Evolutionary conservation across 2,329 filamentous ascomycete species (phyloP).

Genomic region (Thielaviopsis populi): DNA sequence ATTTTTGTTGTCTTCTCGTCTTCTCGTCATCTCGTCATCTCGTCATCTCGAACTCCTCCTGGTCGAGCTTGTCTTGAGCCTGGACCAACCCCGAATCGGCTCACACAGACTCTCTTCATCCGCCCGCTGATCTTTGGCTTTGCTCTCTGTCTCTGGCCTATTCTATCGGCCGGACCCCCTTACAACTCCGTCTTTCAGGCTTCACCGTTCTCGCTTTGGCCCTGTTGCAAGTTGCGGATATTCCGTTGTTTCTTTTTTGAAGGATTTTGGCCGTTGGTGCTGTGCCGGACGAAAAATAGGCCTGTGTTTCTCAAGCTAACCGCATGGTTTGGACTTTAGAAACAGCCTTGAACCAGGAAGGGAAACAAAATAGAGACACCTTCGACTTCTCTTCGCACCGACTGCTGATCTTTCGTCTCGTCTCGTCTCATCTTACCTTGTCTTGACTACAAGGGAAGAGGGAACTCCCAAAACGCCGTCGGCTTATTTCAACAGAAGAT

Average conservation of each 20-base stretch:
- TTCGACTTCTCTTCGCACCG: background rate
- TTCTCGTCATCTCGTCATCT: too few relatives aligned
- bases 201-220: background rate
- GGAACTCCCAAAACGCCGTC: background rate
- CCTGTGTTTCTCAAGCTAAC: background rate
- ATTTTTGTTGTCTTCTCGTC: background rate
- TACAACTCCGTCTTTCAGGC: background rate
- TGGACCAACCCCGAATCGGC: background rate
- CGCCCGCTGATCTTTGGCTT: background rate
- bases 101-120: background rate
- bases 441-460: background rate
- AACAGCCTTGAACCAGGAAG: background rate
- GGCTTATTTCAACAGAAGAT: background rate
- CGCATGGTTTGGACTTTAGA: background rate
- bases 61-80: background rate
- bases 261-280: background rate
- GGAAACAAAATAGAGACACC: background rate
- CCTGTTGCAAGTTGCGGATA: background rate
- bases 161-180: background rate
- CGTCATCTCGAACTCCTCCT: too few relatives aligned
- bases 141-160: background rate
- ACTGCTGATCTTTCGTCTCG: background rate
- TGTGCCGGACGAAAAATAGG: background rate
- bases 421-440: constrained; percentile 2
- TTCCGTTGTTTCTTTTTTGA: constrained; percentile 4